Base-by-base conservation (phyloP, 1,284 basidiomycete species). In the Trichosporon coremiiforme region DNA sequence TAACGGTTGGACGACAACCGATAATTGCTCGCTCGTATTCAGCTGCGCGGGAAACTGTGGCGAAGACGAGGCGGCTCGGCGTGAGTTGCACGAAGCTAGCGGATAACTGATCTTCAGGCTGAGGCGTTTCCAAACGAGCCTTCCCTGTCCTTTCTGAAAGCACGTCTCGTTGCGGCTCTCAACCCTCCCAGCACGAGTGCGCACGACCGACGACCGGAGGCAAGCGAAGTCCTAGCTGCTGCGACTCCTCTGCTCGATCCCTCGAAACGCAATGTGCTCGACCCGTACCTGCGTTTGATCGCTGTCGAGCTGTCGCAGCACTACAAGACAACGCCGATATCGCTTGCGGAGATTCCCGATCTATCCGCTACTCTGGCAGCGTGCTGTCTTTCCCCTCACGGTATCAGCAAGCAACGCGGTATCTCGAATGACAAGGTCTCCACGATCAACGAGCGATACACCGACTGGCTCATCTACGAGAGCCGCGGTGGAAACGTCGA, bases 381-480 rank as follows among this genome's bases (percentile, higher is more conserved):
- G 15, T 70, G 67, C 31, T 70, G 68, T 31, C 38, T 70, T 0
- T n/a, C 31, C 6, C 69, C 68, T 31, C 66, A 60, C 4, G 50
- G 33, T 15, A 29, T 71, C 10, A 55, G 45, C 0, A 41, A 6
- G 13, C 68, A 64, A 35, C 22, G 47, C 6, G 62, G 60, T 10
- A 62, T 50, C 25, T 13, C 13, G 33, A 66, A 33, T 25, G 66
- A 33, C 64, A 66, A 45, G 47, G 22, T 63, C 20, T 38, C 22
- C 38, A 35, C 35, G 15, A 64, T 67, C 31, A 64, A 66, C 10
- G 50, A 29, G 20, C 68, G 67, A 22, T 74, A 72, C 36, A 66
- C 50, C 7, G 53, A 53, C 29, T 74, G 69, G 68, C 68, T 74
- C 25, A 38, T 68, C 0, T 38, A 45, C 9, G 73, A 74, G 53